Evolutionary conservation across 371 early-diverging fungal species (phyloP).

Genomic region (Chytridium lagenaria): DNA sequence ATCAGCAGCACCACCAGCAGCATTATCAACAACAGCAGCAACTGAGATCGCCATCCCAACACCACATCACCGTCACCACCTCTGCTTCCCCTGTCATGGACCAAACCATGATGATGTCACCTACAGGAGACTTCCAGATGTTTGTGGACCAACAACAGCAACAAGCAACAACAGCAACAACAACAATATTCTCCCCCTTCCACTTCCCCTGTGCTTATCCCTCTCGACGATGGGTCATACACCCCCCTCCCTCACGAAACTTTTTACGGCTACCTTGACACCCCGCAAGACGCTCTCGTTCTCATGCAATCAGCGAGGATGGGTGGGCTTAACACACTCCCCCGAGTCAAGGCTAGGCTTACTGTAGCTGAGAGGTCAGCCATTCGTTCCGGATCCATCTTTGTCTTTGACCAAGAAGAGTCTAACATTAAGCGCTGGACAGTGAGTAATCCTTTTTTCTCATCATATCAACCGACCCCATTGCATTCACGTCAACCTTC

Average conservation of each 20-base stretch:
- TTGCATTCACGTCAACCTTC: not conserved
- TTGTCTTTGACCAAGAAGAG: constrained; percentile 82
- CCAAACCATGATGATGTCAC: no score
- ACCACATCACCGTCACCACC: not conserved
- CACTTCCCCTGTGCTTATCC: not conserved
- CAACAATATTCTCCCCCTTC: not conserved
- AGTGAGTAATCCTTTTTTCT: constrained; percentile 60
- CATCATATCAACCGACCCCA: not conserved
- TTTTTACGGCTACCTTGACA: constrained; percentile 23
- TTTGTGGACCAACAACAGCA: no score
- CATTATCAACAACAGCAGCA: not conserved
- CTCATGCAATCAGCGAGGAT: constrained; percentile 6
- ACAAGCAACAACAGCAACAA: not conserved
- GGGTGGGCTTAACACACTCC: constrained; percentile 54
- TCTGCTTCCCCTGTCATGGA: no score
- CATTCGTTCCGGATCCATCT: constrained; percentile 82
- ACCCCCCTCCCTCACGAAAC: constrained; percentile 15
- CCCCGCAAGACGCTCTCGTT: constrained; percentile 8
- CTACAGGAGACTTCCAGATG: no score
- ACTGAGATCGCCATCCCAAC: not conserved
- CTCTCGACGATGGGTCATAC: not conserved
- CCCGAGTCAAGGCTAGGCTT: constrained; percentile 71
- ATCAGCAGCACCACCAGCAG: not conserved
- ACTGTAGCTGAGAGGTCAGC: constrained; percentile 72
- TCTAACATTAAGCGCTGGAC: constrained; percentile 89